Conservation (phyloP, 176 grass and related monocot species). For the Oryza brachyantha region DNA sequence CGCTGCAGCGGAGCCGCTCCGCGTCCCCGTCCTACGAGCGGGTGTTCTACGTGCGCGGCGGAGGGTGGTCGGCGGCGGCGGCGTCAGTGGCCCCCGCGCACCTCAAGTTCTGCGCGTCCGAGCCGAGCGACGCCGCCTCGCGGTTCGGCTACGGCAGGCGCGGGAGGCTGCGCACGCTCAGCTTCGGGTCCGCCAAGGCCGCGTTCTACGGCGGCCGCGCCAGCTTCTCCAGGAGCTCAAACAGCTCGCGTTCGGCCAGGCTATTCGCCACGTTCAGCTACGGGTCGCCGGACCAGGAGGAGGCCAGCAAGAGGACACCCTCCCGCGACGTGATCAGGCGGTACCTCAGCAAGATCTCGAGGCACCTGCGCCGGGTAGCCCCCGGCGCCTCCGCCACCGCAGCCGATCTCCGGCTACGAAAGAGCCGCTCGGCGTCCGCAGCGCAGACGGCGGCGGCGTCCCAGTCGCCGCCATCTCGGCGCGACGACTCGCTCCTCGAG, state of each 20-base stretch:
- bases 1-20: slow-evolving; percentile 37
- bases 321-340: slow-evolving; percentile 49
- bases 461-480: slow-evolving; percentile 26
- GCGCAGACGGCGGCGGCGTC: slow-evolving; percentile 31
- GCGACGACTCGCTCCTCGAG: slow-evolving; percentile 77
- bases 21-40: slow-evolving; percentile 46
- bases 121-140: slow-evolving; percentile 16
- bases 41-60: slow-evolving; percentile 40
- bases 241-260: slow-evolving; percentile 31
- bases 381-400: slow-evolving; percentile 2
- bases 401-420: slow-evolving; percentile 37
- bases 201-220: slow-evolving; percentile 57
- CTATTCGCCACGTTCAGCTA: slow-evolving; percentile 26
- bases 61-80: not conserved
- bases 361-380: slow-evolving; percentile 39
- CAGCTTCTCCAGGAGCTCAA: slow-evolving; percentile 51
- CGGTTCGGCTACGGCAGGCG: slow-evolving; percentile 18
- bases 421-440: slow-evolving; percentile 61
- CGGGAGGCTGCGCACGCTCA: slow-evolving; percentile 52
- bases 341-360: slow-evolving; percentile 84
- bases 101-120: slow-evolving; percentile 32
- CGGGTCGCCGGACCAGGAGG: slow-evolving; percentile 37
- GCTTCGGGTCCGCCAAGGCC: slow-evolving; percentile 58
- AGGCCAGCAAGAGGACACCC: slow-evolving; percentile 5
- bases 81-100: not conserved